These are phyloP conservation scores for Colletotrichum agaves DNA, from an alignment of 2,329 filamentous ascomycete genomes.

Conservation along the genomic window DNA sequence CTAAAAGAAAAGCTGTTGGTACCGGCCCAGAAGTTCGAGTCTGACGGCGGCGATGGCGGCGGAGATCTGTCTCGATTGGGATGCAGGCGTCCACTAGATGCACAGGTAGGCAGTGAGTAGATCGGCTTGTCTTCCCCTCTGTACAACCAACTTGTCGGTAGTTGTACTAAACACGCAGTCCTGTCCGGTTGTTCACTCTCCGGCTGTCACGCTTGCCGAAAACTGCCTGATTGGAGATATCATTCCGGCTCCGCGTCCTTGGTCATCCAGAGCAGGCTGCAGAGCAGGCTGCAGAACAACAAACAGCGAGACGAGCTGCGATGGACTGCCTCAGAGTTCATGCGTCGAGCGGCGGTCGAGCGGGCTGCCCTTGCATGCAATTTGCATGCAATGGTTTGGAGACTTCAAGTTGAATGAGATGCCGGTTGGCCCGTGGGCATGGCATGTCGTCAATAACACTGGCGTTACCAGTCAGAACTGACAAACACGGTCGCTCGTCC, in stretches of 20 bases:
- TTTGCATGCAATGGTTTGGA: no score
- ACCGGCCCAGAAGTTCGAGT: background rate
- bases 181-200: background rate
- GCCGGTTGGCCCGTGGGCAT: no score
- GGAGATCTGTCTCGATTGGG: conserved; percentile 17
- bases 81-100: background rate
- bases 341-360: no score
- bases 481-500: background rate
- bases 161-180: background rate
- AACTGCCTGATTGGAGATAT: background rate
- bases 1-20: conserved; percentile 11
- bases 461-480: background rate
- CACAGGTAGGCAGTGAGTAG: background rate
- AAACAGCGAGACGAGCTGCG: no score
- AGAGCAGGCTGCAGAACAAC: no score
- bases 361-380: no score
- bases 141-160: conserved; percentile 8
- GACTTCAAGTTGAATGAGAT: no score
- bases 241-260: background rate
- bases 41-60: background rate
- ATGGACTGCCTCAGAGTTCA: no score
- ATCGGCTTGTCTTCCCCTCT: background rate
- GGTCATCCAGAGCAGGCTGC: no score
- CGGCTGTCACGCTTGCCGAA: background rate
- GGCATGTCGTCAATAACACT: no score